Percentiles rank a stretch among this genome's conserved stretches.
Evolutionary conservation across 2,329 filamentous ascomycete species (phyloP).

Genomic region (Bipolaris sorokiniana): DNA sequence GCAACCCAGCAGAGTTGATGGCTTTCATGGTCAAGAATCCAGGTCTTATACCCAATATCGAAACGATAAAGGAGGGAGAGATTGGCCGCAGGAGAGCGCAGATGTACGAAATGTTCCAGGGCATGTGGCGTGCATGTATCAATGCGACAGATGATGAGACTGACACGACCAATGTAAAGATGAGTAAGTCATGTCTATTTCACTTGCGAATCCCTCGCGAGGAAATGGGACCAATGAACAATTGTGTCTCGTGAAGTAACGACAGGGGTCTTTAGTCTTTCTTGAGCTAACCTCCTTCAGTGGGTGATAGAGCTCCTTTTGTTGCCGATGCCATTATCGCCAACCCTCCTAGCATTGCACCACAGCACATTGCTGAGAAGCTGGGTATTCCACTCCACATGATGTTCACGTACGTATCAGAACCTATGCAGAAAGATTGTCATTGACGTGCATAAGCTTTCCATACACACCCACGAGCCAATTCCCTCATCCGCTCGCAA

Average conservation of each 20-base stretch:
- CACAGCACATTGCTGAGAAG: constrained; percentile 77
- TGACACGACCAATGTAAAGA: constrained; percentile 63
- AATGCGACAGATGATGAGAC: constrained; percentile 73
- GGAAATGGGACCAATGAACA: too few relatives aligned
- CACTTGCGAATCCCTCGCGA: too few relatives aligned
- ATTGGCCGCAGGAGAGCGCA: constrained; percentile 69
- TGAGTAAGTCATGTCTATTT: constrained; percentile 52
- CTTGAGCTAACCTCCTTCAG: constrained; percentile 27
- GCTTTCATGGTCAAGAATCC: constrained; percentile 88
- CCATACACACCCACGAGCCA: constrained; percentile 77
- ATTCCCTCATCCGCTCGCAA: constrained; percentile 79
- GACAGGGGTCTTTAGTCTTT: too few relatives aligned
- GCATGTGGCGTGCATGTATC: constrained; percentile 80
- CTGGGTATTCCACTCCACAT: constrained; percentile 77
- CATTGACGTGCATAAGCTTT: constrained; percentile 54
- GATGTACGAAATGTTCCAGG: constrained; percentile 84
- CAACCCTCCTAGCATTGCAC: constrained; percentile 78
- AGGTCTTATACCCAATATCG: constrained; percentile 75
- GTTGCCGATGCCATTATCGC: constrained; percentile 83
- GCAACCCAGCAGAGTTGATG: constrained; percentile 82
- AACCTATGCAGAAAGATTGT: not conserved
- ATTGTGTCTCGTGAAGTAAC: too few relatives aligned
- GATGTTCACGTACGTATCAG: constrained; percentile 78
- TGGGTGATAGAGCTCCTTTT: constrained; percentile 71
- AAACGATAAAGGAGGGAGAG: constrained; percentile 75